Evolutionary conservation across 129 eudicot species (phyloP), one percentile per base, ranked within the genome.

Genomic region (Erigeron canadensis): DNA sequence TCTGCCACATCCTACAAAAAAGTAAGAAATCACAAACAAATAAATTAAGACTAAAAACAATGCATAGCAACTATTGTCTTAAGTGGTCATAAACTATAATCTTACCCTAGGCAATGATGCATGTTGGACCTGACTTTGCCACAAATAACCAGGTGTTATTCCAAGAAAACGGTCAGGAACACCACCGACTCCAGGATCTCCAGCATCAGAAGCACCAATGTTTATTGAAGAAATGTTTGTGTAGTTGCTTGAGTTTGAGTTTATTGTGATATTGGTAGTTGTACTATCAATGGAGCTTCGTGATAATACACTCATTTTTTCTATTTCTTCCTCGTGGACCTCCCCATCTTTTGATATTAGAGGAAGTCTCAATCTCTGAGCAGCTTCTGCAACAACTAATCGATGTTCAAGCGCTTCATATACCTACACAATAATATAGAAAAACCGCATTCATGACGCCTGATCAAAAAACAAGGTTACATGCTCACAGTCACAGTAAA

Each of bases 351-450:
- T 86, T 19, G 99, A 87, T 38, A 95, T 90, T 41, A 95, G 82
- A 8, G 97, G 99, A 73, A 95, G 96, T 83, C 99, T 86, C 76
- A 88, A 68, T 34, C 77, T 95, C 77, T 95, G 97, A 82, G 99
- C 90, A 42, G 99, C 97, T 91, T 95, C 99, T 57, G 99, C 96
- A 73, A 95, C 96, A 62, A 86, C 87, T 75, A 95, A 84, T n/a
- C 97, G 87, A 81, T 95, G 99, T 83, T 95, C 99, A 71, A 95
- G 89, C n/a, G 97, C 85, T 83, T 95, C 96, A n/a, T 88, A 95
- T 66, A 94, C 97, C 98, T 94, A 77, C 23, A 73, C 9, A 23
- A 16, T 11, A 28, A 28, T n/a, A 15, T 42, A 13, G 2, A 63
- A 28, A 51, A 3, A 39, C 5, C 19, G 63, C 23, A 11, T 62